Evolutionary conservation across 108 stramenopile species (phyloP), one percentile per base, ranked within the genome.

Genomic region (Parietichytrium sp.): DNA sequence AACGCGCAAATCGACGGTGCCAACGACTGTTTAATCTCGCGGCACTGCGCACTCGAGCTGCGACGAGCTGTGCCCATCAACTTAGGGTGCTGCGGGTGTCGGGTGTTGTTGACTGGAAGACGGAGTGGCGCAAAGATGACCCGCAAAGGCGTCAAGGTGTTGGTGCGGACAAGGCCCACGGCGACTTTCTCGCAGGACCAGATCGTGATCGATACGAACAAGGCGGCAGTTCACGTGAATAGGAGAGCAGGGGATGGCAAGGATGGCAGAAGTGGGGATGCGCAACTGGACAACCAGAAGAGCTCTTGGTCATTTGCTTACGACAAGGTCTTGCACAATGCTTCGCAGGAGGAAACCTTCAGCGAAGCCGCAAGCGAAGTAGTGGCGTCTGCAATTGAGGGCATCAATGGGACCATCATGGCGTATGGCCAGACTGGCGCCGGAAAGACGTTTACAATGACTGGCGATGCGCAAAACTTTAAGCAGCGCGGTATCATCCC

Each of bases 261-360:
- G 18, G 33, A 81, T 33, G 42, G 31, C 20, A 47, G 36, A 13
- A 78, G 30, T 10, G 80, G 42, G 7, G 45, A 25, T 3, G 38
- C 2, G 3, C 30, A 53, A 38, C 54, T 86, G 48, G 86, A 83
- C 81, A 90, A 90, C 49, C 51, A 54, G 12, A 82, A 85, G 42
- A 78, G 83, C 20, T 42, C 47, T 42, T 91, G 85, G 87, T 30
- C 33, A 3, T 91, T 91, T 51, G 78, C 87, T 48, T 90, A 88
- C 53, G 84, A 91, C 82, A 85, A 89, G 25, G 86, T 91, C n/a
- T 83, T 91, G 26, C 91, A 91, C 90, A 91, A 91, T 54, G 87
- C 85, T 1, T 72, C 81, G 20, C 91, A 92, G 38, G 88, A 86
- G 52, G 42, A 85, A 2, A 78, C 88, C 15, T 88, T 87, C 53